These are phyloP conservation scores for cucumber (Cucumis sativus) DNA, from an alignment of 306 rosid species.

Conservation along the genomic window DNA sequence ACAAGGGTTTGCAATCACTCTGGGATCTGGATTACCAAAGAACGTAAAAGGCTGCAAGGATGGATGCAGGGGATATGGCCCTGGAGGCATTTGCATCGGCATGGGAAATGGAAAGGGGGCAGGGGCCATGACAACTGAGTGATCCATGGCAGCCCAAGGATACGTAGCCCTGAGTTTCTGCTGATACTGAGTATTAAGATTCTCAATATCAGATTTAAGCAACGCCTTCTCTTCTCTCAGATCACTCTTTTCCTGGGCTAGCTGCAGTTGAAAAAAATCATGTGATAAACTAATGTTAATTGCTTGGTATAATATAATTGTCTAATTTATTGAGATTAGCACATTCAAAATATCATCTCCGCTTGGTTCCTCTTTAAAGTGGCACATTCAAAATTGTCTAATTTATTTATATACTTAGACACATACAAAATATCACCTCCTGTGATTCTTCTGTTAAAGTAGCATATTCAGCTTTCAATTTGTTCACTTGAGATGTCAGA, in stretches of 20 bases:
- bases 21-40: conserved; percentile 21
- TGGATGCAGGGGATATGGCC: conserved; percentile 32
- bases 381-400: conserved; percentile 21
- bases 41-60: conserved; percentile 30
- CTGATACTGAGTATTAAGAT: conserved; percentile 31
- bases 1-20: conserved; percentile 27
- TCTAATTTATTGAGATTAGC: neutral
- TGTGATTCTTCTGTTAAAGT: conserved; percentile 63
- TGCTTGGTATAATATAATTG: neutral
- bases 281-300: neutral
- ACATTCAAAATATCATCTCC: conserved; percentile 34
- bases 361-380: conserved; percentile 57
- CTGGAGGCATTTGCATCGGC: conserved; percentile 29
- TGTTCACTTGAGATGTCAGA: conserved; percentile 62
- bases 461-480: conserved; percentile 52
- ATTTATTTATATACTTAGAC: neutral
- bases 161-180: conserved; percentile 18
- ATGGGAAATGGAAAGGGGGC: conserved; percentile 35
- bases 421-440: conserved; percentile 41
- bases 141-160: conserved; percentile 38
- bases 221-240: conserved; percentile 35
- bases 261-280: conserved; percentile 18
- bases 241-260: conserved; percentile 34
- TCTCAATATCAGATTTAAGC: conserved; percentile 30
- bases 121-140: conserved; percentile 26